Conservation (phyloP, 2,329 filamentous ascomycete species). For the Xenosphaeropsis pyriputrescens region DNA sequence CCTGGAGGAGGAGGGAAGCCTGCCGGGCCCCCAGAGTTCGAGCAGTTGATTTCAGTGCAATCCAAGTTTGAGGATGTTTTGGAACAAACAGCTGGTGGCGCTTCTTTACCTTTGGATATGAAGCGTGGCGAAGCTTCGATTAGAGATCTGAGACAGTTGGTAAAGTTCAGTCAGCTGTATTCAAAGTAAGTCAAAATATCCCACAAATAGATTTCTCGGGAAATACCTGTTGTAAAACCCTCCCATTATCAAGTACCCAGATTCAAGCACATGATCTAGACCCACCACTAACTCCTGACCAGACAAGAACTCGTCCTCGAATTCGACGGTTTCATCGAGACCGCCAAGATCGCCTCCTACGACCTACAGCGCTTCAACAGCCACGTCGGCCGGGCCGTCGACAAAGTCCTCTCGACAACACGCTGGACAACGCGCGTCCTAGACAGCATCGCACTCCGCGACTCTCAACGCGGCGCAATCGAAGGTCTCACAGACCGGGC, state of each 20-base stretch:
- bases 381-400: slow-evolving; percentile 58
- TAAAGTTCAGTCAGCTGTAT: slow-evolving; percentile 54
- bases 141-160: slow-evolving; percentile 57
- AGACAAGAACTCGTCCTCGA: slow-evolving; percentile 60
- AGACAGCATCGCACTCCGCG: slow-evolving; percentile 15
- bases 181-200: slow-evolving; percentile 22
- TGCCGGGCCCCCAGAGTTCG: slow-evolving; percentile 40
- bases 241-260: no score
- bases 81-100: slow-evolving; percentile 48
- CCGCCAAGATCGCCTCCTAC: slow-evolving; percentile 45
- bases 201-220: slow-evolving; percentile 4
- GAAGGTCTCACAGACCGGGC: slow-evolving; percentile 25
- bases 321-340: slow-evolving; percentile 62
- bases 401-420: slow-evolving; percentile 61
- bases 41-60: slow-evolving; percentile 61
- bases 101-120: slow-evolving; percentile 62
- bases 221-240: no score
- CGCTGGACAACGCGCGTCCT: slow-evolving; percentile 50
- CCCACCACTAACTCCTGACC: not conserved
- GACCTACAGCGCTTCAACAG: slow-evolving; percentile 65
- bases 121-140: slow-evolving; percentile 63
- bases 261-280: no score
- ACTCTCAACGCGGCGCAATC: slow-evolving; percentile 18
- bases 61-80: slow-evolving; percentile 64
- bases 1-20: slow-evolving; percentile 8